Conservation (phyloP, 495 filamentous ascomycete species). For the Niebla homalea region DNA sequence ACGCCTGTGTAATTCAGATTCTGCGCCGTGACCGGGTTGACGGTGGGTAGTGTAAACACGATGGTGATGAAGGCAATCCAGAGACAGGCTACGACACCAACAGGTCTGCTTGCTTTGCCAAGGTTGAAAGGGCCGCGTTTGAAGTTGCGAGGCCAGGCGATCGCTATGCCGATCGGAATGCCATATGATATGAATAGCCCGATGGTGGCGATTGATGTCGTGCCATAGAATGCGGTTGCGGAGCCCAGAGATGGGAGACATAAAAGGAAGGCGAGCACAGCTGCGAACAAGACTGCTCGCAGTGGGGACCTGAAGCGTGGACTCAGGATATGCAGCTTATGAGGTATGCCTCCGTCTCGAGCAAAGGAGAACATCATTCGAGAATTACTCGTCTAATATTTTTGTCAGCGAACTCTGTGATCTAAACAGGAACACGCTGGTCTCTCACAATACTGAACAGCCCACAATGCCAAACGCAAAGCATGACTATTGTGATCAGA, state of each 20-base stretch:
- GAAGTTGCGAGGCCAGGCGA: constrained; percentile 32
- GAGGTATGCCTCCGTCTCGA: constrained; percentile 35
- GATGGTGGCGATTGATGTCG: constrained; percentile 51
- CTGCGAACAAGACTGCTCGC: constrained; percentile 43
- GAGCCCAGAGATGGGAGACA: constrained; percentile 48
- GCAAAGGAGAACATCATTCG: constrained; percentile 53
- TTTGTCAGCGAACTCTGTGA: constrained; percentile 12
- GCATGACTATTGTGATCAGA: constrained; percentile 40
- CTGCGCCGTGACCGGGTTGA: constrained; percentile 40
- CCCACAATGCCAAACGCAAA: constrained; percentile 49
- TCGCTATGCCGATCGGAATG: constrained; percentile 43
- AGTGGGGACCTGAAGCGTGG: constrained; percentile 22
- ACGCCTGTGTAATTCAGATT: constrained; percentile 54
- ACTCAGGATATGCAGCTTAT: constrained; percentile 23
- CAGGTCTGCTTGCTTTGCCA: constrained; percentile 36
- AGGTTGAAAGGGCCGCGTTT: constrained; percentile 42
- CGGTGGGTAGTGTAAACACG: constrained; percentile 50
- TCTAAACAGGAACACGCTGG: too few relatives aligned
- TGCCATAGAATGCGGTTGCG: constrained; percentile 44
- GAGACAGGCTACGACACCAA: constrained; percentile 37
- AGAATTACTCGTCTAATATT: constrained; percentile 30
- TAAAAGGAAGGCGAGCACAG: constrained; percentile 42
- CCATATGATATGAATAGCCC: constrained; percentile 53
- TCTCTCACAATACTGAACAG: constrained; percentile 33
- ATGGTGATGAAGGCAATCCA: constrained; percentile 44